Evolutionary conservation across 257 asterid genomes (phyloP), one percentile per base, ranked within the genome.

Genomic region (Scutellaria minor): DNA sequence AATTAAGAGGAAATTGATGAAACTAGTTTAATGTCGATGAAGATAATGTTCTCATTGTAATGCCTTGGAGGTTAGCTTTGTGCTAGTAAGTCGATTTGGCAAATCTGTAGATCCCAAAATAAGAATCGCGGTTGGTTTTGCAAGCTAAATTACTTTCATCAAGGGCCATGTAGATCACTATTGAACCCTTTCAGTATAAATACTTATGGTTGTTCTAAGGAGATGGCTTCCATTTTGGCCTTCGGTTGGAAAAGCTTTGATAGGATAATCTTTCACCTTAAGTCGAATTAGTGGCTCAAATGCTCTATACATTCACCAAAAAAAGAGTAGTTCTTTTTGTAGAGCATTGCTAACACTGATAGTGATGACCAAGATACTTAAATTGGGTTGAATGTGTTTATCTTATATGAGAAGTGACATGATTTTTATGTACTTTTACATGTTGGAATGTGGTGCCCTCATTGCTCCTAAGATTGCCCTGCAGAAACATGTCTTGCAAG

Each of bases 401-500:
- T 9, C 66, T 71, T 40, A 58, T 15, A 9, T 39, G 59, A 24
- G 1, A 54, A 47, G 79, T 57, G 47, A 56, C 22, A 14, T 53
- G 31, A 27, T 57, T 66, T 31, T 5, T 57, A 55, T 66, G 69
- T 68, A 13, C 2, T 35, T 74, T 59, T 39, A 51, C 66, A 31
- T 68, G 62, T 75, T 59, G 70, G 46, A 10, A 66, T 46, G 15
- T 48, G 24, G 62, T 60, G 39, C 46, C 24, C 74, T 57, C 64
- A 42, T 3, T 2, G 13, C 65, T 76, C 63, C 45, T 15, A 41
- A 47, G 76, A 46, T 71, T 64, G 40, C 31, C 40, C 15, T 55
- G 56, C 57, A 20, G 70, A 70, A 56, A 45, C 54, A 13, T 70
- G 71, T 20, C 24, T 35, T 20, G 27, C 8, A 0, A 56, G 20